Percentiles rank a stretch among this genome's conserved stretches.
Conservation (phyloP, 768 basidiomycete species). For the Boletus vinaceobasis region DNA sequence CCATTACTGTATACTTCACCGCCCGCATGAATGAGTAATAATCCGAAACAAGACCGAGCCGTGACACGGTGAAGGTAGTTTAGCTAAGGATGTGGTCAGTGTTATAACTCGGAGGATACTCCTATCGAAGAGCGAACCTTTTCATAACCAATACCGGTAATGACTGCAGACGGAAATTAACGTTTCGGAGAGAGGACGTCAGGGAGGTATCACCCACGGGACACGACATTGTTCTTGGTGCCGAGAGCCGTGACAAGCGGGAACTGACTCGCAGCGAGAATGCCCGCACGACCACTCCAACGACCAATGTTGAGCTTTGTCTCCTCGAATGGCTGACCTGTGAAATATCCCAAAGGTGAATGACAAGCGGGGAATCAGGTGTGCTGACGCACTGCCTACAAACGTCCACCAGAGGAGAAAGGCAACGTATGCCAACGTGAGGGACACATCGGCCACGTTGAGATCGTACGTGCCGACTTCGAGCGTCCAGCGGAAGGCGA, state of each 20-base stretch:
- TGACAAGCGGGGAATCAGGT: not conserved
- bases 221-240: conserved; percentile 48
- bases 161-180: conserved; percentile 12
- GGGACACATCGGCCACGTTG: conserved; percentile 42
- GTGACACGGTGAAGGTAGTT: conserved; percentile 47
- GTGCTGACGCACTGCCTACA: conserved; percentile 39
- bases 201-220: conserved; percentile 23
- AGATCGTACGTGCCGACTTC: conserved; percentile 41
- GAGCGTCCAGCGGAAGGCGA: conserved; percentile 48
- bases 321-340: conserved; percentile 5
- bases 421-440: conserved; percentile 45
- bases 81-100: conserved; percentile 25
- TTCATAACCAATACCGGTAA: conserved; percentile 28
- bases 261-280: conserved; percentile 36
- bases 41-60: conserved; percentile 43
- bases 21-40: conserved; percentile 49
- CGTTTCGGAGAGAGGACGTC: not conserved
- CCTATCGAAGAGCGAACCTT: conserved; percentile 14
- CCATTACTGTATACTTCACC: conserved; percentile 2
- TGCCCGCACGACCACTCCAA: conserved; percentile 32
- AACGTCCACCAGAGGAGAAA: conserved; percentile 44
- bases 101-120: not conserved
- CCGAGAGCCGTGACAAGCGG: conserved; percentile 45
- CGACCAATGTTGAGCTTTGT: conserved; percentile 6
- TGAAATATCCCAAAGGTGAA: not conserved